Evolutionary conservation across 2,329 filamentous ascomycete genomes (phyloP).

Genomic region (Venturia pyrina): DNA sequence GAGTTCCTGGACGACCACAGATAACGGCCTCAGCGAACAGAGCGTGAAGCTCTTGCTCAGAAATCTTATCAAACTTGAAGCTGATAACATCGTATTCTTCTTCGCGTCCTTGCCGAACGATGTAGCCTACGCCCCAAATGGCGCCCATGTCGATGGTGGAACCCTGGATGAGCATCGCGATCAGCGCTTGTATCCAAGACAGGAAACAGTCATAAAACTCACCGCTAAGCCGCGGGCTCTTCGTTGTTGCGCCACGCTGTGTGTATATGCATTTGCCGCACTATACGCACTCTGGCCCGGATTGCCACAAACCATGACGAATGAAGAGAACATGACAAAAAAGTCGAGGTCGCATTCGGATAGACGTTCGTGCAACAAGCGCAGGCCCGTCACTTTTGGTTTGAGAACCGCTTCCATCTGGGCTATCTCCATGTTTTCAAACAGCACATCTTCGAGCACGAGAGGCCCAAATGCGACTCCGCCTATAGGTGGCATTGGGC

Average conservation of each 20-base stretch:
- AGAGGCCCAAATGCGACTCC: conserved; percentile 5
- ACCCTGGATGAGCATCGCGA: neutral
- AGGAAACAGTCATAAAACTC: neutral
- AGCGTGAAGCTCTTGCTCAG: conserved; percentile 16
- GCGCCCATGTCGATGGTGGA: conserved; percentile 5
- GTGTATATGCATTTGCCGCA: conserved; percentile 29
- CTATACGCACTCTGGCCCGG: conserved; percentile 18
- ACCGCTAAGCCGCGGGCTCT: conserved; percentile 15
- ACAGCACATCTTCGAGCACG: conserved; percentile 1
- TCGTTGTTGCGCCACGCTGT: conserved; percentile 28
- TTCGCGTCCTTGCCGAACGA: conserved; percentile 6
- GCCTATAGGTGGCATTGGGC: neutral
- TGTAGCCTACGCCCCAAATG: conserved; percentile 1
- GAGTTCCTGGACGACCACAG: conserved; percentile 7
- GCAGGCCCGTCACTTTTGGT: neutral
- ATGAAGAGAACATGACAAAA: conserved; percentile 20
- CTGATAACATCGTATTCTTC: conserved; percentile 5
- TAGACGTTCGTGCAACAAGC: conserved; percentile 16
- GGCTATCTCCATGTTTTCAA: conserved; percentile 2
- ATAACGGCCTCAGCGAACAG: conserved; percentile 16
- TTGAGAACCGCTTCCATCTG: neutral
- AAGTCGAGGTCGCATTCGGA: conserved; percentile 17
- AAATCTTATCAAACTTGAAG: conserved; percentile 9
- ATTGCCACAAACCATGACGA: conserved; percentile 15
- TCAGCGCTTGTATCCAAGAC: neutral